phyloP scores from a whole-genome alignment of 2,329 filamentous ascomycete species.

The Cladophialophora exuberans region DNA sequence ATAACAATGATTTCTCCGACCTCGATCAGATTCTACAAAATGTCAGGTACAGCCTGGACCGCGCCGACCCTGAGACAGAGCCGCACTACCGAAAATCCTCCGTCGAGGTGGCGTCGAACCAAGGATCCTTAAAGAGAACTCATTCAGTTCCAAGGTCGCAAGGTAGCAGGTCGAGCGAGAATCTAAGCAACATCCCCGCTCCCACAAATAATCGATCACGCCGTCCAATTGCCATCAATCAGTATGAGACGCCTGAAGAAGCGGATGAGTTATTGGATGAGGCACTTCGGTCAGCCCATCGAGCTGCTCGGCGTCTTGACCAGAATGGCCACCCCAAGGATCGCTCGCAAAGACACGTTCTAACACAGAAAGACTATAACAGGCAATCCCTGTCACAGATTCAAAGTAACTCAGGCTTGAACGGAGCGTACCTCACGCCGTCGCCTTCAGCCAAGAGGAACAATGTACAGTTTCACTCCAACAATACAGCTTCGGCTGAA shows the following conservation, averaged over 20 bases:
- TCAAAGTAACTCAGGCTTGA: conserved; percentile 21
- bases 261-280: conserved; percentile 96
- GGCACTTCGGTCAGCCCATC: conserved; percentile 75
- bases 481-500: conserved; percentile 56
- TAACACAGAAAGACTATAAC: conserved; percentile 38
- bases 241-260: conserved; percentile 93
- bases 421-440: conserved; percentile 67
- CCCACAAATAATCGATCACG: conserved; percentile 80
- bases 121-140: conserved; percentile 30
- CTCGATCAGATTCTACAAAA: conserved; percentile 64
- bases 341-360: conserved; percentile 44
- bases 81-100: conserved; percentile 19
- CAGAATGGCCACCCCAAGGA: conserved; percentile 43
- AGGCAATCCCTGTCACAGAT: conserved; percentile 41
- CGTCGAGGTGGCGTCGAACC: conserved; percentile 21
- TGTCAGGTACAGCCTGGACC: conserved; percentile 62
- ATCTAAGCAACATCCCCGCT: conserved; percentile 50
- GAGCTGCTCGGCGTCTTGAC: conserved; percentile 73
- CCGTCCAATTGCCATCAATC: conserved; percentile 71
- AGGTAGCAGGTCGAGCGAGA: conserved; percentile 28
- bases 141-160: conserved; percentile 32
- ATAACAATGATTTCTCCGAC: conserved; percentile 59
- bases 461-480: conserved; percentile 71
- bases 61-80: conserved; percentile 15
- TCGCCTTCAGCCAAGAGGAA: conserved; percentile 83